phyloP scores from a whole-genome alignment of 2,329 filamentous ascomycete species.

The Fusarium beomiforme region DNA sequence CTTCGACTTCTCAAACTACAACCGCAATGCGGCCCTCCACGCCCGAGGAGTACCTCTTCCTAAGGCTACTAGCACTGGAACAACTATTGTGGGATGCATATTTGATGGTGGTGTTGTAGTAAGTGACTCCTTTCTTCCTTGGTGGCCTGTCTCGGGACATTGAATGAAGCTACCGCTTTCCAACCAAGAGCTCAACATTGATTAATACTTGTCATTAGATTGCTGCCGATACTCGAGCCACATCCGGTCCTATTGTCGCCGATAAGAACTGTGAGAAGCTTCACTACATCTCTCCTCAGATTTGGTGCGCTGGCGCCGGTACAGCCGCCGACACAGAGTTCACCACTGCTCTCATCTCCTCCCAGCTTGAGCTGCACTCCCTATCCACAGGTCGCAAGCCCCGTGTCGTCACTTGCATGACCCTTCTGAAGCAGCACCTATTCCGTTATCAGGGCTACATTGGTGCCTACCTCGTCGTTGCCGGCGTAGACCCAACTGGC shows the following conservation, averaged over 20 bases:
- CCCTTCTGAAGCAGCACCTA: slow-evolving; percentile 98
- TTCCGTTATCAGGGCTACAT: slow-evolving; percentile 99
- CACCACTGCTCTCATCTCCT: slow-evolving; percentile 97
- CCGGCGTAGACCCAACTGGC: slow-evolving; percentile 95
- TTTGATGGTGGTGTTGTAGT: slow-evolving; percentile 96
- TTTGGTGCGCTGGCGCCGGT: slow-evolving; percentile 98
- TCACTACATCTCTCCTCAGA: slow-evolving; percentile 97
- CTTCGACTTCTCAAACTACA: slow-evolving; percentile 99
- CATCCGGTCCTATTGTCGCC: slow-evolving; percentile 96
- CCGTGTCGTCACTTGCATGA: slow-evolving; percentile 99
- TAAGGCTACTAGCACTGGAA: slow-evolving; percentile 98
- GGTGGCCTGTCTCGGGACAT: neutral
- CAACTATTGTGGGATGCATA: slow-evolving; percentile 97
- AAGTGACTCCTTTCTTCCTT: slow-evolving; percentile 48
- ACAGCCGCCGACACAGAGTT: slow-evolving; percentile 99
- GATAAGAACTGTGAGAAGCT: slow-evolving; percentile 99
- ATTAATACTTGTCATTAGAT: slow-evolving; percentile 67
- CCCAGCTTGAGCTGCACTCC: slow-evolving; percentile 96
- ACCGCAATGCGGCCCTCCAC: slow-evolving; percentile 96
- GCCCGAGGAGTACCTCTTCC: slow-evolving; percentile 93
- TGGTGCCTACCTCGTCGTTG: slow-evolving; percentile 96
- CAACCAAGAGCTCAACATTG: slow-evolving; percentile 21
- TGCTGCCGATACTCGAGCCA: slow-evolving; percentile 97
- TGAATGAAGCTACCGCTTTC: slow-evolving; percentile 7
- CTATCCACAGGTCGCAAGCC: slow-evolving; percentile 96